A percentile compares a stretch with the other conserved stretches of the same genome.
These are phyloP conservation scores for Melanomma pulvis-pyrius DNA, from an alignment of 495 filamentous ascomycete genomes.

Conservation along the genomic window DNA sequence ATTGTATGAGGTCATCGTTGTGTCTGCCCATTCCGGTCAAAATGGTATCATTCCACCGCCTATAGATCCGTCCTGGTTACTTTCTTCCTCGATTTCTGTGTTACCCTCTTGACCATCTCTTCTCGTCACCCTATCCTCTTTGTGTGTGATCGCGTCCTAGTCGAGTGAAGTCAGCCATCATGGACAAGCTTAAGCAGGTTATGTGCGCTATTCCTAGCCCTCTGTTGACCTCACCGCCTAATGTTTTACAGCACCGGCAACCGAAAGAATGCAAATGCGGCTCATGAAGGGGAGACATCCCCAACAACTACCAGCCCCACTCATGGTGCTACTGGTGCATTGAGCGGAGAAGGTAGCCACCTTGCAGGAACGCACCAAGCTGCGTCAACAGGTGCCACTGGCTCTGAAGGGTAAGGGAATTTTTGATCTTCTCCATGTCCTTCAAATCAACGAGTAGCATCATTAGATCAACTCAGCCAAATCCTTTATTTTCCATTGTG, in stretches of 20 bases:
- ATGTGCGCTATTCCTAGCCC: slow-evolving; percentile 33
- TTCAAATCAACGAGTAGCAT: background rate
- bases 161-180: slow-evolving; percentile 4
- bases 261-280: slow-evolving; percentile 26
- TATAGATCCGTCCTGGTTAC: background rate
- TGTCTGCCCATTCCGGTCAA: background rate
- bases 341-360: slow-evolving; percentile 34
- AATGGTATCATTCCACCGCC: background rate
- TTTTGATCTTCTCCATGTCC: background rate
- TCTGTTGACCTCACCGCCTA: background rate
- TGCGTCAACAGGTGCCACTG: no score
- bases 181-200: slow-evolving; percentile 44
- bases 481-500: background rate
- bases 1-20: slow-evolving; percentile 30
- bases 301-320: background rate
- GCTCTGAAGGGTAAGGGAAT: background rate
- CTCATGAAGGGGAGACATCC: background rate
- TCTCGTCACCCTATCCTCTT: background rate
- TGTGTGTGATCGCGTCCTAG: background rate
- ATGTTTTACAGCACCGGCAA: slow-evolving; percentile 21
- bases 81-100: background rate
- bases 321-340: background rate
- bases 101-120: background rate
- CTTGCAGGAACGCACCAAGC: slow-evolving; percentile 2
- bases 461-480: background rate